Percentiles rank a stretch among this genome's conserved stretches.
Evolutionary conservation across 257 asterid species (phyloP).

Genomic region (Ajuga chamaepitys): DNA sequence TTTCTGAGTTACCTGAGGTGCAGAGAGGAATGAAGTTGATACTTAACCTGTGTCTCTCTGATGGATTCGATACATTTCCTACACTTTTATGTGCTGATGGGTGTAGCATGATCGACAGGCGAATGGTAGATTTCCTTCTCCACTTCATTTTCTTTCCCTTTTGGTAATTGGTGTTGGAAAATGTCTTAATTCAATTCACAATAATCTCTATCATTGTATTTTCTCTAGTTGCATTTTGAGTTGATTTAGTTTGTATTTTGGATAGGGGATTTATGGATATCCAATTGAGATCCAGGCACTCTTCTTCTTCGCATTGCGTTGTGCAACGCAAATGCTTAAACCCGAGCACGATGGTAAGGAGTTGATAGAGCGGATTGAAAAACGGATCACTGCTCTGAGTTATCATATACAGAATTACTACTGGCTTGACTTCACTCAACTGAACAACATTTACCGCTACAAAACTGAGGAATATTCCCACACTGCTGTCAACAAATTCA

Average conservation of each 20-base stretch:
- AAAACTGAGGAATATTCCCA: slow-evolving; percentile 61
- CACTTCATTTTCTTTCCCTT: not conserved
- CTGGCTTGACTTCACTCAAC: slow-evolving; percentile 63
- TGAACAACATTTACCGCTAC: slow-evolving; percentile 60
- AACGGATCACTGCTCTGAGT: slow-evolving; percentile 50
- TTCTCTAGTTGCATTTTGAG: slow-evolving; percentile 9
- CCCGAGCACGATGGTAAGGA: slow-evolving; percentile 47
- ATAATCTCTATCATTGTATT: not conserved
- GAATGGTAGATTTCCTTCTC: slow-evolving; percentile 33
- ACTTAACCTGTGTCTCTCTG: slow-evolving; percentile 56
- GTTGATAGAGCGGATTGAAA: slow-evolving; percentile 49
- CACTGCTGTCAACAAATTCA: slow-evolving; percentile 63
- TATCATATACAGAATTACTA: slow-evolving; percentile 49
- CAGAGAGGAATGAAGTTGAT: slow-evolving; percentile 55
- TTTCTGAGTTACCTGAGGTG: slow-evolving; percentile 44
- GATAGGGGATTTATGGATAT: slow-evolving; percentile 54
- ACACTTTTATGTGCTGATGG: slow-evolving; percentile 64
- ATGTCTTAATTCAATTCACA: too few species aligned
- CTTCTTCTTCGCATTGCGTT: slow-evolving; percentile 55
- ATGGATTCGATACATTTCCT: slow-evolving; percentile 67
- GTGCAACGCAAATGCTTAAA: slow-evolving; percentile 53
- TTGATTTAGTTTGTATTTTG: slow-evolving; percentile 14
- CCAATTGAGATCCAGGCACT: slow-evolving; percentile 70
- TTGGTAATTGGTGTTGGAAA: not conserved
- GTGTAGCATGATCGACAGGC: slow-evolving; percentile 64